A percentile compares a stretch with the other conserved stretches of the same genome.
Evolutionary conservation across 257 asterid genomes (phyloP).

Genomic region (Nicotiana tabacum): DNA sequence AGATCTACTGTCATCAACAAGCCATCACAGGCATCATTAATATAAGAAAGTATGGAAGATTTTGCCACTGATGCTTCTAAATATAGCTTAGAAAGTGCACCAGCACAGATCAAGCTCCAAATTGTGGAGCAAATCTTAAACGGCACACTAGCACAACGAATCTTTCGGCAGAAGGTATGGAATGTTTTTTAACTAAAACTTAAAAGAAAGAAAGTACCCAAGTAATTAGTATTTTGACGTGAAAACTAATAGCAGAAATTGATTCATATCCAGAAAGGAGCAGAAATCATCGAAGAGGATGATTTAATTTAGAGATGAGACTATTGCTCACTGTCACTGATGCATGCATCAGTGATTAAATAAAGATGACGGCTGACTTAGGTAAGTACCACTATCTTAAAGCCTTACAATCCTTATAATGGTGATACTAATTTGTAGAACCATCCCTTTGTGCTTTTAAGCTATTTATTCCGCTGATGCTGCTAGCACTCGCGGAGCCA

Average conservation of each 20-base stretch:
- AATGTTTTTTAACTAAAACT: background rate
- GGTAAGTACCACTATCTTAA: background rate
- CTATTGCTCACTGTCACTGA: background rate
- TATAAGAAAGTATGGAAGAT: background rate
- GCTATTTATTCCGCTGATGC: no score
- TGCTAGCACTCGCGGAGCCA: no score
- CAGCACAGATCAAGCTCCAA: background rate
- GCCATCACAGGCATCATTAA: no score
- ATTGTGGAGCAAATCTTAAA: background rate
- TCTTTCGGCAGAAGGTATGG: background rate
- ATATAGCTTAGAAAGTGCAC: background rate
- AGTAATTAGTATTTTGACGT: background rate
- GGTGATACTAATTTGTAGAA: no score
- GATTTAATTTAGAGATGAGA: background rate
- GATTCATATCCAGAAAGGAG: background rate
- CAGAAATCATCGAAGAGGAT: background rate
- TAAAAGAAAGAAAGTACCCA: background rate
- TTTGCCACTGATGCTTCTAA: background rate
- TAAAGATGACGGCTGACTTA: background rate
- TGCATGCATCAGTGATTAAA: background rate
- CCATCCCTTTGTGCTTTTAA: background rate
- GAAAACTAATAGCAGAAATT: background rate
- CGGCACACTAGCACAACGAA: background rate
- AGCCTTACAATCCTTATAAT: background rate
- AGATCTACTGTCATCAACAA: no score